A percentile compares a stretch with the other conserved stretches of the same genome.
These are phyloP conservation scores for Pseudonitzschia delicatissima DNA, from an alignment of 108 stramenopile genomes.

Conservation along the genomic window DNA sequence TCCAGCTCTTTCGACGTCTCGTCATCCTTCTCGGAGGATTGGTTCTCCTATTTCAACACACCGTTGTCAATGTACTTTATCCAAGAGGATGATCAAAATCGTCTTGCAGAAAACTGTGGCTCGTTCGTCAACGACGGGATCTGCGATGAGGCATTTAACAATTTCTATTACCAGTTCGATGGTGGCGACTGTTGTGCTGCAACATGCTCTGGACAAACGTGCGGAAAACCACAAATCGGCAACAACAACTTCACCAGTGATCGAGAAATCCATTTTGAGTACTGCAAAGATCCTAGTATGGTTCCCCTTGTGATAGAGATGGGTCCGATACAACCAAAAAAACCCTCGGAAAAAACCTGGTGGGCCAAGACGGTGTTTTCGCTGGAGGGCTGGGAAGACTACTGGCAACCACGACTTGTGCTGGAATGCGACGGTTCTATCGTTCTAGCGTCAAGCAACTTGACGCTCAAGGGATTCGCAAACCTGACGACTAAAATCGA, in stretches of 20 bases:
- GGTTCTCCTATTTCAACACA: not conserved
- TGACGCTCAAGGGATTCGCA: not conserved
- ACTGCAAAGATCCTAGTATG: constrained; percentile 4
- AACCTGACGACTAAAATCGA: not conserved
- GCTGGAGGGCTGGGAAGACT: too few relatives aligned
- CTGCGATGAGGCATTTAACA: not conserved
- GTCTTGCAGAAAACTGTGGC: not conserved
- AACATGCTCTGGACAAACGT: not conserved
- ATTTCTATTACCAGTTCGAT: not conserved
- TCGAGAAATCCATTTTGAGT: not conserved
- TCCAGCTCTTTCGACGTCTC: not conserved
- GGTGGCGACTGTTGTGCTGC: constrained; percentile 5
- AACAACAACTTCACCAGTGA: not conserved
- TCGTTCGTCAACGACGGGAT: not conserved
- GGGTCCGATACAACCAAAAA: too few relatives aligned
- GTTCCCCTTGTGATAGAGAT: not conserved
- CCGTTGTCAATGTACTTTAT: not conserved
- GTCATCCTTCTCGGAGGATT: not conserved
- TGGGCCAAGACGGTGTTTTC: too few relatives aligned
- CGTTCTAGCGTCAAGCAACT: not conserved
- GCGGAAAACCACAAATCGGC: not conserved
- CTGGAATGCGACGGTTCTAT: not conserved
- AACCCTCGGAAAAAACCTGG: too few relatives aligned
- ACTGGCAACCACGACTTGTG: not conserved
- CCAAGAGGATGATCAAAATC: not conserved